phyloP scores from a whole-genome alignment of 306 rosid species.

The Cicer chorassanicum region DNA sequence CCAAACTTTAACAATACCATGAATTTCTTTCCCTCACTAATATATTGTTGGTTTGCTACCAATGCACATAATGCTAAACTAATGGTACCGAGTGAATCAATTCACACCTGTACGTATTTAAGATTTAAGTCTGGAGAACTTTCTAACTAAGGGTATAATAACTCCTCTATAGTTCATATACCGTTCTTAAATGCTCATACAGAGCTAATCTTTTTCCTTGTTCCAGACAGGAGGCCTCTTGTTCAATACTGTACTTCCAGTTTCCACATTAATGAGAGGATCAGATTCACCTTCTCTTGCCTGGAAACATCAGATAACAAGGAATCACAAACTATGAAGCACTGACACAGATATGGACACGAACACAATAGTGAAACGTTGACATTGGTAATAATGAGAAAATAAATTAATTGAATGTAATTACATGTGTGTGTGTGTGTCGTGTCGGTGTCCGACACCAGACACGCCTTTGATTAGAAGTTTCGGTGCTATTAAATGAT shows the following conservation, averaged over 20 bases:
- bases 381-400: too few relatives aligned
- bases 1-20: slow-evolving; percentile 30
- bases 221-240: slow-evolving; percentile 64
- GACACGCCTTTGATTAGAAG: neutral
- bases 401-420: too few relatives aligned
- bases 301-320: slow-evolving; percentile 46
- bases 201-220: slow-evolving; percentile 73
- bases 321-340: slow-evolving; percentile 19
- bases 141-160: slow-evolving; percentile 18
- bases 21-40: slow-evolving; percentile 7
- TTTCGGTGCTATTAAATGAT: neutral
- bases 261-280: slow-evolving; percentile 68
- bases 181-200: slow-evolving; percentile 38
- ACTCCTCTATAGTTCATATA: slow-evolving; percentile 25
- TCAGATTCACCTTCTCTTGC: slow-evolving; percentile 74
- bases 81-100: slow-evolving; percentile 34
- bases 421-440: too few relatives aligned
- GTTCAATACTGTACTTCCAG: slow-evolving; percentile 54
- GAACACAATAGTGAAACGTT: too few relatives aligned
- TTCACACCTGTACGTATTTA: slow-evolving; percentile 37
- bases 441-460: too few relatives aligned
- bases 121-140: slow-evolving; percentile 29
- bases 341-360: too few relatives aligned
- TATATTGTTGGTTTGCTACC: slow-evolving; percentile 37
- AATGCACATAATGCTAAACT: slow-evolving; percentile 43